Percentiles rank a stretch among this genome's conserved stretches.
Evolutionary conservation across 306 rosid genomes (phyloP).

Genomic region (Gastrolobium villosum): DNA sequence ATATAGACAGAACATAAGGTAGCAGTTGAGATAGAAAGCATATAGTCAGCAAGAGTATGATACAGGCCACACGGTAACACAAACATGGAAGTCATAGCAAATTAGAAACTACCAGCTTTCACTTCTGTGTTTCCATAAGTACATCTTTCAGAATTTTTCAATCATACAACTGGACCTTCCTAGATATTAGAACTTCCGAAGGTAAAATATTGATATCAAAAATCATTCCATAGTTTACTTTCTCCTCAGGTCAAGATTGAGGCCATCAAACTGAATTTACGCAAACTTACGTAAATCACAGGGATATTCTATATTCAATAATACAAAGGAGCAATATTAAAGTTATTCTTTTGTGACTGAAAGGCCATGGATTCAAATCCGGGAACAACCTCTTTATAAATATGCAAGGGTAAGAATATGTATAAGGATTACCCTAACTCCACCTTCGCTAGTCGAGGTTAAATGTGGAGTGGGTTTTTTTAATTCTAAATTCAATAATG

Average conservation of each 20-base stretch:
- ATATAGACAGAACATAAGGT: constrained; percentile 15
- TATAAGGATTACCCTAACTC: no score
- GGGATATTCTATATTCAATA: constrained; percentile 1
- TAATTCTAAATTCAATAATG: not conserved
- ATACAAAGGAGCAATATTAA: not conserved
- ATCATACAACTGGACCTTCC: not conserved
- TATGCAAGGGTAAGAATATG: no score
- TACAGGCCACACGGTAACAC: constrained; percentile 14
- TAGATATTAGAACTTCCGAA: not conserved
- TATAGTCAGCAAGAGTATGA: constrained; percentile 1
- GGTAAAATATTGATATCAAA: constrained; percentile 1
- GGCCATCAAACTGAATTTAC: not conserved
- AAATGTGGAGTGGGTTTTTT: no score
- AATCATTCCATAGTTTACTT: not conserved
- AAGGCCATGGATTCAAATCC: no score
- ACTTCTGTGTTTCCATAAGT: not conserved
- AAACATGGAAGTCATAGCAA: constrained; percentile 24
- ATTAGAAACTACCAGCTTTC: not conserved
- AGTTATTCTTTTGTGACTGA: no score
- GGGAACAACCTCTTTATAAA: no score
- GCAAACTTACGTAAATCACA: not conserved
- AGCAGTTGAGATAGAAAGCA: constrained; percentile 36
- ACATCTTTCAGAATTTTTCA: not conserved
- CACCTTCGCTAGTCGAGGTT: no score
- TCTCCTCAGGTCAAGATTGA: constrained; percentile 6